These are phyloP conservation scores for Colletotrichum destructivum DNA, from an alignment of 2,329 filamentous ascomycete species.

Conservation along the genomic window DNA sequence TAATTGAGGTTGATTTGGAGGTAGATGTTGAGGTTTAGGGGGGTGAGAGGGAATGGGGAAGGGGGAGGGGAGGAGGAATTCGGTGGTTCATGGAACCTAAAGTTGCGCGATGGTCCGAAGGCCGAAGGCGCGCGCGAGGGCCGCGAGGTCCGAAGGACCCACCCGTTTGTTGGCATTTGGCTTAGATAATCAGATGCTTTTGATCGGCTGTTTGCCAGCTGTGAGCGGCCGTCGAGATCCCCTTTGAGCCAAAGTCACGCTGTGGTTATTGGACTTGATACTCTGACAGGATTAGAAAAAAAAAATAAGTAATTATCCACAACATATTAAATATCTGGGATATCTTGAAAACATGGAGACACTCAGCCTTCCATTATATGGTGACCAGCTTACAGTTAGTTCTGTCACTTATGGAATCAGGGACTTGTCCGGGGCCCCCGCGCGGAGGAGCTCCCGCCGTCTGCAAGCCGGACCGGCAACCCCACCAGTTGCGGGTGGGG, in stretches of 20 bases:
- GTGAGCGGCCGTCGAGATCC: not conserved
- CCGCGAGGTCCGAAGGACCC: not conserved
- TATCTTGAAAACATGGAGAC: not conserved
- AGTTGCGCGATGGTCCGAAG: conserved; percentile 6
- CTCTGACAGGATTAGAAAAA: no score
- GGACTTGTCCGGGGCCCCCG: not conserved
- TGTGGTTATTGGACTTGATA: no score
- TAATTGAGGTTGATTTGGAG: no score
- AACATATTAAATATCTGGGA: not conserved
- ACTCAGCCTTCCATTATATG: no score
- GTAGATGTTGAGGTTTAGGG: no score
- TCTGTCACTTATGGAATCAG: not conserved
- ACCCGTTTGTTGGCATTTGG: not conserved
- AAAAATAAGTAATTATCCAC: no score
- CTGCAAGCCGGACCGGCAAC: not conserved
- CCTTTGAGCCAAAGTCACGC: not conserved
- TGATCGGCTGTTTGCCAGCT: not conserved
- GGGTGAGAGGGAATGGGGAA: no score
- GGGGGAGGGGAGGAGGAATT: no score
- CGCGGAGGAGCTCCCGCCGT: not conserved
- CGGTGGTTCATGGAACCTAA: not conserved
- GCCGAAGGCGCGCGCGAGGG: not conserved
- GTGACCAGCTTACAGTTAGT: no score
- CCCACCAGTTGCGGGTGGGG: not conserved
- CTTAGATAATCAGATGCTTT: conserved; percentile 18